Base-by-base conservation (phyloP, 768 basidiomycete species). In the Suillus spraguei region DNA sequence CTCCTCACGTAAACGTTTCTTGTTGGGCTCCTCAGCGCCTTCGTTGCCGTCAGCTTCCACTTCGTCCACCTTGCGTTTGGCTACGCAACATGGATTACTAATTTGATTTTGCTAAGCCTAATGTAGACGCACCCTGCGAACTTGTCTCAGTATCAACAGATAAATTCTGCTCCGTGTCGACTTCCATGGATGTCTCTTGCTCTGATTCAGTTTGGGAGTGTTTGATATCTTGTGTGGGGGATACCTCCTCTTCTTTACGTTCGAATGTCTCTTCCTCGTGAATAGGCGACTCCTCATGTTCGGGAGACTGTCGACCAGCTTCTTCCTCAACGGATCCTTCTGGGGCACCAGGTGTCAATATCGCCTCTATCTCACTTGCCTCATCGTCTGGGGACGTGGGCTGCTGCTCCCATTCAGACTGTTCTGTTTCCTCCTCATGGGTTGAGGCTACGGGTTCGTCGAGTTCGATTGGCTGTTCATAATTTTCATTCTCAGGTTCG, bases 1-100 rank as follows among this genome's bases (percentile, higher is more conserved):
- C 33, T 87, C 87, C 67, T 89, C 89, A n/a, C 90, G 80, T 5
- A 71, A 56, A 49, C 86, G 81, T 73, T 91, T 90, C 62, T 74
- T 81, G 20, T 87, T 85, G 24, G 83, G 82, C 20, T 78, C 77
- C 14, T 52, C 79, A 75, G 69, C 83, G 4, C 72, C 70, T 44
- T 68, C 82, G 16, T 75, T 64, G n/a, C 70, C 74, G 62, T 85
- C 85, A 2, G 83, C 83, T 68, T 89, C 74, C 2, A 83, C 83
- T 68, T 89, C 74, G 62, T 85, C 85, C 2, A 83, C 83, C 68
- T 89, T 90, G 33, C 90, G 86, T 77, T 91, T 91, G 38, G 80
- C 89, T 88, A 69, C 24, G 10, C 36, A 17, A 56, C 6, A 17
- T 6, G 28, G 0, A 42, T 58, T 41, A 39, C 24, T 17, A 3